Percentiles rank a stretch among this genome's conserved stretches.
phyloP scores from a whole-genome alignment of 768 basidiomycete genomes.

The Mycena crocata region DNA sequence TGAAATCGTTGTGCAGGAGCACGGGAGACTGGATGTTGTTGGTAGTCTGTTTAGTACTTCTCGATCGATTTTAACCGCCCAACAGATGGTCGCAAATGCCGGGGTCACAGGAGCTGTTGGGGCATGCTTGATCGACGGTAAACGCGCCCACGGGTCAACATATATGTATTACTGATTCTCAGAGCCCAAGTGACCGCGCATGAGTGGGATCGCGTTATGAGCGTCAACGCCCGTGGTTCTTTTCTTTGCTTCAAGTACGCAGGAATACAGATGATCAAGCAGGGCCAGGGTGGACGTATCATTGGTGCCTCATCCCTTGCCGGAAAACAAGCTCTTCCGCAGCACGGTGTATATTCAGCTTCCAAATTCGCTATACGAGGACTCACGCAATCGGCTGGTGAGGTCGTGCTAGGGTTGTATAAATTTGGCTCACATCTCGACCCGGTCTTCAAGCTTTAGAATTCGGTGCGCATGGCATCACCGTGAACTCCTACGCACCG shows the following conservation, averaged over 20 bases:
- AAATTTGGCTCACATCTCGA: no score
- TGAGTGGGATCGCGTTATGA: no score
- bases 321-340: conserved; percentile 47
- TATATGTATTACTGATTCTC: no score
- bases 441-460: no score
- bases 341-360: conserved; percentile 43
- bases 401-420: conserved; percentile 33
- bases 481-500: conserved; percentile 41
- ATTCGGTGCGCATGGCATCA: no score
- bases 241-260: conserved; percentile 51
- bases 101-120: conserved; percentile 27
- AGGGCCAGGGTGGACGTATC: conserved; percentile 52
- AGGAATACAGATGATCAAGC: conserved; percentile 50
- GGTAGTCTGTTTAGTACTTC: background rate
- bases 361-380: conserved; percentile 57
- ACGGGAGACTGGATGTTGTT: no score
- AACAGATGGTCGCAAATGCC: conserved; percentile 47
- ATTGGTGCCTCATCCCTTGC: conserved; percentile 51
- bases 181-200: no score
- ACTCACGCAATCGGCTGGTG: conserved; percentile 51
- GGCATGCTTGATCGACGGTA: background rate
- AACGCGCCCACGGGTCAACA: no score
- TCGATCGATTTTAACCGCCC: background rate
- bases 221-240: no score
- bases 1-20: no score